Base-by-base conservation (phyloP, 2,329 filamentous ascomycete species). In the Aspergillus neoniger region DNA sequence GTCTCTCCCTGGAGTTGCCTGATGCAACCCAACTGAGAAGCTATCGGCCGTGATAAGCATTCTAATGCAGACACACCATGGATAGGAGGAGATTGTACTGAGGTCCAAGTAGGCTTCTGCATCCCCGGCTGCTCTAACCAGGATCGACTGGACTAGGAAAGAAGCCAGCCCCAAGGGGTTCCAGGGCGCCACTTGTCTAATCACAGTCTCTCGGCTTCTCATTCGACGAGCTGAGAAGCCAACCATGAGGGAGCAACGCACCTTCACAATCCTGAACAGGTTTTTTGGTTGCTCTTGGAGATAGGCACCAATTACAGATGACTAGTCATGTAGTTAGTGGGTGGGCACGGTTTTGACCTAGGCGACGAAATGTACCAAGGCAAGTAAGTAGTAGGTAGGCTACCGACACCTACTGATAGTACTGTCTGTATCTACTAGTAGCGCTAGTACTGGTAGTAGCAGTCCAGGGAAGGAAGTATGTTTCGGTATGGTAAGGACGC, bases 81-180 rank as follows among this genome's bases (percentile, higher is more conserved):
- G n/a, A 55, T 30, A 41, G 36, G 19, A 2, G 21, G 19, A 2
- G 21, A 21, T 43, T 25, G 32, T 54, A 25, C 3, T 59, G 61
- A 50, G 55, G 59, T 61, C 41, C 30, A 54, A 56, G 59, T 63
- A 63, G 62, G 50, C 62, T 63, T 61, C 59, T 62, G 59, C 59
- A 57, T 51, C 52, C 28, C 57, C 62, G 55, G 58, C 60, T 60
- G 48, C 55, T 64, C 60, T 63, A 64, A 49, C 55, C 52, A 58
- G 47, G 58, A 63, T 64, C 57, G 55, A 58, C 58, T 63, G 41
- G 55, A 43, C 61, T 61, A 58, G 50, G 21, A 21, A 51, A 55
- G 14, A 39, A 38, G 47, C 58, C 12, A 60, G 43, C 61, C 53
- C 55, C 47, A 51, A 41, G 38, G 43, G 23, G 14, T 23, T 14